Conservation (phyloP, 768 basidiomycete species). For the Candolleomyces aberdarensis region DNA sequence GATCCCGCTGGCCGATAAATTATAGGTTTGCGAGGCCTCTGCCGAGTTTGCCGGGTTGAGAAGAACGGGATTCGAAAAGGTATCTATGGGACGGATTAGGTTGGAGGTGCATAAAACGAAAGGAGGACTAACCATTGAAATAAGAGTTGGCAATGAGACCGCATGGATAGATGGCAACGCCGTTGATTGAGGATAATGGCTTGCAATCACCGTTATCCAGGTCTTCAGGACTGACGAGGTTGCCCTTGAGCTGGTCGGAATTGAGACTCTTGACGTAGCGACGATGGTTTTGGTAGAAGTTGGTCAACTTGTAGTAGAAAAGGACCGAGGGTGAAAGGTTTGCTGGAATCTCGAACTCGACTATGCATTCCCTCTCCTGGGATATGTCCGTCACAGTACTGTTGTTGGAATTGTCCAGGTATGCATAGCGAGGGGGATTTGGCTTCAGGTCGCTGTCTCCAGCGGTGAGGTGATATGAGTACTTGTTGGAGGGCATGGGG, state of each 20-base stretch:
- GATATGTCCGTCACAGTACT: constrained; percentile 39
- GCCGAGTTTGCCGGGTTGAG: constrained; percentile 49
- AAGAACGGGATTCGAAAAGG: constrained; percentile 63
- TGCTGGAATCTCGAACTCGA: constrained; percentile 81
- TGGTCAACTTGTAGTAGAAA: constrained; percentile 94
- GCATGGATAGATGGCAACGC: constrained; percentile 83
- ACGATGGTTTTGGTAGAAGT: constrained; percentile 98
- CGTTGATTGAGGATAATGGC: constrained; percentile 62
- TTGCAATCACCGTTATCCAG: constrained; percentile 83
- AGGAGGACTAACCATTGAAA: constrained; percentile 74
- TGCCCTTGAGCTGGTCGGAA: constrained; percentile 80
- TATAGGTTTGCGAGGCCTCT: constrained; percentile 51
- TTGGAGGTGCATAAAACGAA: not conserved
- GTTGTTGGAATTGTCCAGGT: constrained; percentile 54
- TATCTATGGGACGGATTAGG: constrained; percentile 50
- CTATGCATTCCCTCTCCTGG: constrained; percentile 58
- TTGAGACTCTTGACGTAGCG: constrained; percentile 93
- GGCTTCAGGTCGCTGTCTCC: constrained; percentile 50
- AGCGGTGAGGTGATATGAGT: constrained; percentile 60
- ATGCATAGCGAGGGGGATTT: constrained; percentile 71
- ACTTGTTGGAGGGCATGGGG: constrained; percentile 64
- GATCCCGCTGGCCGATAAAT: constrained; percentile 75
- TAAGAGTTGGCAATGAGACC: constrained; percentile 96
- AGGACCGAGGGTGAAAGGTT: constrained; percentile 74
- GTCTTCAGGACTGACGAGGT: constrained; percentile 41